Percentiles rank a stretch among this genome's conserved stretches.
phyloP scores from a whole-genome alignment of 139 green algal genomes.

The Asterochloris sp. region DNA sequence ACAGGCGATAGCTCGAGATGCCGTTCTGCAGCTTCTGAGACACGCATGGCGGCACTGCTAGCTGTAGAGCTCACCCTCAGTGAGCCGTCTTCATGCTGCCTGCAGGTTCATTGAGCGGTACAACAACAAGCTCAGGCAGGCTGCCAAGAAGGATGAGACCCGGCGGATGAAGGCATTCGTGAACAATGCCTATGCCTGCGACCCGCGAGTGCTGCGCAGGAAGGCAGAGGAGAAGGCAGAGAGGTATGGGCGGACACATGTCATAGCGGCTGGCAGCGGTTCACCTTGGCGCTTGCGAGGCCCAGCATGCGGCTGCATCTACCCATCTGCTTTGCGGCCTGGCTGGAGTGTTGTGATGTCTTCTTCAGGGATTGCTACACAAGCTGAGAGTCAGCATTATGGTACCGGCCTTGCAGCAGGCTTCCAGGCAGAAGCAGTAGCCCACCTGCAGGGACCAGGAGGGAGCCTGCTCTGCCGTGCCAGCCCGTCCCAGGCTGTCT shows the following conservation, averaged over 20 bases:
- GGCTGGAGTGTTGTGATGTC: not conserved
- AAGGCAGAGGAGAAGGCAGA: conserved; percentile 74
- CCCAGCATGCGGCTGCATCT: too few species aligned
- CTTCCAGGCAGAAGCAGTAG: not conserved
- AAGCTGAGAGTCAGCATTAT: too few species aligned
- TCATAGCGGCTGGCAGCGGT: not conserved
- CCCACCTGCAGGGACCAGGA: not conserved
- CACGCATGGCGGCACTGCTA: too few species aligned
- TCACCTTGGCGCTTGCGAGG: not conserved
- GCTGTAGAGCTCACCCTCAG: too few species aligned
- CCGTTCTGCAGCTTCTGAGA: too few species aligned
- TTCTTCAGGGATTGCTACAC: too few species aligned
- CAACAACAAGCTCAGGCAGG: conserved; percentile 91
- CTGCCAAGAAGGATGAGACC: conserved; percentile 93
- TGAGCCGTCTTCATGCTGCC: too few species aligned
- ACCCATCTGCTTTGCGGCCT: not conserved
- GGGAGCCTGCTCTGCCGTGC: not conserved
- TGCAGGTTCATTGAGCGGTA: conserved; percentile 87
- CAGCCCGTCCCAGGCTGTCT: too few species aligned
- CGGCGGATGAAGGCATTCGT: conserved; percentile 86
- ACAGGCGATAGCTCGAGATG: too few species aligned
- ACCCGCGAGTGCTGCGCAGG: conserved; percentile 70
- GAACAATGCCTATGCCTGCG: conserved; percentile 73
- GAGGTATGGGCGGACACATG: conserved; percentile 30
- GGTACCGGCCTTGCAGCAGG: too few species aligned